phyloP scores from a whole-genome alignment of 2,329 filamentous ascomycete genomes.

The Penicillium sp. region DNA sequence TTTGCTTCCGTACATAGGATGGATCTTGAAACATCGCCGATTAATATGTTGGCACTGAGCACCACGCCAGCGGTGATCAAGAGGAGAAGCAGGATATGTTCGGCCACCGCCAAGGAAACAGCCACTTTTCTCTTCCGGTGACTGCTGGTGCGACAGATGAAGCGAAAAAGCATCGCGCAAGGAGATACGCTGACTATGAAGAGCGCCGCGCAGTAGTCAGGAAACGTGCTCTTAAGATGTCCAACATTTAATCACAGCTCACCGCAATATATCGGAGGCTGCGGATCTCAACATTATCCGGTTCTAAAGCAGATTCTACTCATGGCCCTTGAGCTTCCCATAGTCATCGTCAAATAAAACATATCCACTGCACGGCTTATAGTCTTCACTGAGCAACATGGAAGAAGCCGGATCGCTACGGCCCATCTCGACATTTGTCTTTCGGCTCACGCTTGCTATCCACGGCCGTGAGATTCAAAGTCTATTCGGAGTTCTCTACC shows the following conservation, averaged over 20 bases:
- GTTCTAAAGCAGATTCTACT: slow-evolving; percentile 51
- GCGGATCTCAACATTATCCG: slow-evolving; percentile 52
- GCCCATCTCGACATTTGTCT: slow-evolving; percentile 27
- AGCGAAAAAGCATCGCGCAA: too few species aligned
- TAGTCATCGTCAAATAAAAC: slow-evolving; percentile 83
- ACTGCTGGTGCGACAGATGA: too few species aligned
- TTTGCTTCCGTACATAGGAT: slow-evolving; percentile 65
- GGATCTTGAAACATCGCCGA: slow-evolving; percentile 37
- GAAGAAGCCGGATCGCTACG: slow-evolving; percentile 81
- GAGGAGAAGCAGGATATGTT: too few species aligned
- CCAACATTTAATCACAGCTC: slow-evolving; percentile 74
- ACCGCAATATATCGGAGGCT: slow-evolving; percentile 74
- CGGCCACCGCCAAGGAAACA: too few species aligned
- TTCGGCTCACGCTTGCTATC: slow-evolving; percentile 64
- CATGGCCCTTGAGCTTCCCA: slow-evolving; percentile 72
- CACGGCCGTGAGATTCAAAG: slow-evolving; percentile 81
- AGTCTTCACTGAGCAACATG: slow-evolving; percentile 65
- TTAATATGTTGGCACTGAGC: slow-evolving; percentile 50
- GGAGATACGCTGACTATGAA: slow-evolving; percentile 29
- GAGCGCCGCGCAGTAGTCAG: too few species aligned
- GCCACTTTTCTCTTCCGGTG: too few species aligned
- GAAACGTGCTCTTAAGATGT: too few species aligned
- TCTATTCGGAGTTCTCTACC: slow-evolving; percentile 61
- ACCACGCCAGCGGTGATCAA: too few species aligned
- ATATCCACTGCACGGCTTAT: slow-evolving; percentile 46